Evolutionary conservation across 2,329 filamentous ascomycete species (phyloP).

Genomic region (Tolypocladium endophyticum): DNA sequence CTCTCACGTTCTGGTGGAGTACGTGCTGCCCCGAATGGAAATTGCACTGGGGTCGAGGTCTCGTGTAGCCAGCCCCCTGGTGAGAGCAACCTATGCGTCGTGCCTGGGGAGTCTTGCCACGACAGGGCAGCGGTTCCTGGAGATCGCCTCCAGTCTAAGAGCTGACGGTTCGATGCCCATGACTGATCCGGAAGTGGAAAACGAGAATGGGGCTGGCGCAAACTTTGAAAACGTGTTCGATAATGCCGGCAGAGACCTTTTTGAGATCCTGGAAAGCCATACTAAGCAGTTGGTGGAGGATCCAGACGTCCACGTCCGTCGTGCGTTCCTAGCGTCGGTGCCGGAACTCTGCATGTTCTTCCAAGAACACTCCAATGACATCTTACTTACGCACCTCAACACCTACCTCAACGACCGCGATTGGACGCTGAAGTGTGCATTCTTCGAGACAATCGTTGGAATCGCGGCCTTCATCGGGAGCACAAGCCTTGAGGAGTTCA

Average conservation of each 20-base stretch:
- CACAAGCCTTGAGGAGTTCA: conserved; percentile 85
- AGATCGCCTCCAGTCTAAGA: conserved; percentile 80
- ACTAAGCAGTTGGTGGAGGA: conserved; percentile 88
- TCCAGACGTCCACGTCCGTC: conserved; percentile 69
- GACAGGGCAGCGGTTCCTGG: conserved; percentile 74
- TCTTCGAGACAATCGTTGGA: conserved; percentile 90
- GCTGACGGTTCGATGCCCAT: conserved; percentile 73
- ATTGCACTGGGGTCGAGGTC: conserved; percentile 35
- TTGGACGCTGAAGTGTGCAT: conserved; percentile 93
- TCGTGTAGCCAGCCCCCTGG: conserved; percentile 49
- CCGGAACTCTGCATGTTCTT: conserved; percentile 92
- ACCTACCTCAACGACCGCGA: conserved; percentile 95
- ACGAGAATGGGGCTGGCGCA: conserved; percentile 53
- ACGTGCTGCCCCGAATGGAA: conserved; percentile 55
- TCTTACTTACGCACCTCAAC: conserved; percentile 91
- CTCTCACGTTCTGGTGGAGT: conserved; percentile 58
- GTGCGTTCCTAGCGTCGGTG: conserved; percentile 86
- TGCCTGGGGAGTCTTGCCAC: conserved; percentile 82
- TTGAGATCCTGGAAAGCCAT: conserved; percentile 76
- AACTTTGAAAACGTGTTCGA: conserved; percentile 81
- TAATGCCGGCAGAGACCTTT: conserved; percentile 69
- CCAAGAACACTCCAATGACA: conserved; percentile 82
- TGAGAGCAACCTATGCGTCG: conserved; percentile 85
- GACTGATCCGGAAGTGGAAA: conserved; percentile 70
- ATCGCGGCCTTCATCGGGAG: conserved; percentile 86